Evolutionary conservation across 495 filamentous ascomycete species (phyloP).

Genomic region (Lasiosphaeria ovina): DNA sequence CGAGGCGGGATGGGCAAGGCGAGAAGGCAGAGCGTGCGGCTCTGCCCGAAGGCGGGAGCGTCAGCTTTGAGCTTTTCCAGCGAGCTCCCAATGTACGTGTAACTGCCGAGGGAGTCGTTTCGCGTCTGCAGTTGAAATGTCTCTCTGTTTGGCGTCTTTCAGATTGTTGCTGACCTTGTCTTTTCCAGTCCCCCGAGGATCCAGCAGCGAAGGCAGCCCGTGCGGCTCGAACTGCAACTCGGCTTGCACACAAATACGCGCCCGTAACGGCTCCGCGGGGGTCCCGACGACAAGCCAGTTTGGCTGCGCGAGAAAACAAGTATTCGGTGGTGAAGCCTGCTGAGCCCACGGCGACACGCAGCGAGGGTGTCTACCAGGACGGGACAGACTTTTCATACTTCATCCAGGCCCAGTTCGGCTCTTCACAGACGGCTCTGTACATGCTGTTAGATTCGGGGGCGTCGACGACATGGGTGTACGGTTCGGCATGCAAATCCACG

Average conservation of each 20-base stretch:
- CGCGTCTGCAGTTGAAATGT: constrained; percentile 9
- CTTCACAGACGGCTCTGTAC: constrained; percentile 59
- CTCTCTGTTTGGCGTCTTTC: constrained; percentile 2
- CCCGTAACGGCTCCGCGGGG: constrained; percentile 2
- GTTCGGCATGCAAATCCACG: constrained; percentile 56
- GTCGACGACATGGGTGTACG: constrained; percentile 76
- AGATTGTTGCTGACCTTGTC: constrained; percentile 12
- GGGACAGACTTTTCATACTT: constrained; percentile 80
- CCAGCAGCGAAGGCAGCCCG: constrained; percentile 10
- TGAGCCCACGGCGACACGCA: constrained; percentile 53
- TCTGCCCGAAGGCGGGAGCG: constrained; percentile 6
- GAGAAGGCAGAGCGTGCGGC: background rate
- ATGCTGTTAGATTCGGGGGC: constrained; percentile 81
- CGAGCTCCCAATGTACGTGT: constrained; percentile 22
- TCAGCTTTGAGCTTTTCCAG: constrained; percentile 19
- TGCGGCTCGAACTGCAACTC: constrained; percentile 16
- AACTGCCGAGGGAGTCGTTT: background rate
- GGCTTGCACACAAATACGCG: constrained; percentile 26
- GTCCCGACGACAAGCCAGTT: constrained; percentile 8
- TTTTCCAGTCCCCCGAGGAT: constrained; percentile 14
- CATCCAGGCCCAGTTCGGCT: constrained; percentile 63
- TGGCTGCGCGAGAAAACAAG: constrained; percentile 41
- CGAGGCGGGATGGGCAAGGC: constrained; percentile 2
- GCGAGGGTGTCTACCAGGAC: constrained; percentile 68
- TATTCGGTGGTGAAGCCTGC: constrained; percentile 59